A percentile compares a stretch with the other conserved stretches of the same genome.
These are phyloP conservation scores for Pichia scutulata DNA, from an alignment of 805 yeast genomes.

Conservation along the genomic window DNA sequence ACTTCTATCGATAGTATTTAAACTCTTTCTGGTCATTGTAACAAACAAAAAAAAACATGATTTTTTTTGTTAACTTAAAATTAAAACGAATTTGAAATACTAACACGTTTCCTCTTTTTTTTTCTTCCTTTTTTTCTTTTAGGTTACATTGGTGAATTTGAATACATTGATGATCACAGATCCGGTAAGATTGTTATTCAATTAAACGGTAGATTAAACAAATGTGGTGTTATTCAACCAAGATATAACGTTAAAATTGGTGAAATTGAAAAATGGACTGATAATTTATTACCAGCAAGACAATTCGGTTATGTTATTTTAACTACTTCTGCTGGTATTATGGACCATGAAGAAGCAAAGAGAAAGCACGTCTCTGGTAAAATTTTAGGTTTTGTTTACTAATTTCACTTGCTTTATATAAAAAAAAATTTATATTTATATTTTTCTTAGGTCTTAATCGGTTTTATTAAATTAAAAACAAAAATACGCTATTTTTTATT, in stretches of 20 bases:
- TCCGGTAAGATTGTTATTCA: constrained; percentile 96
- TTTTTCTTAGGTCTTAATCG: neutral
- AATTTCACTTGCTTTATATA: constrained; percentile 20
- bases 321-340: constrained; percentile 98
- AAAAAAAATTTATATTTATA: neutral
- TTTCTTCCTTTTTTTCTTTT: constrained; percentile 24
- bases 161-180: constrained; percentile 99
- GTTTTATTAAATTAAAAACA: neutral
- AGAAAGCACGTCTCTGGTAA: constrained; percentile 99
- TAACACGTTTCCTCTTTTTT: neutral
- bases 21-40: constrained; percentile 1
- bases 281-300: constrained; percentile 97
- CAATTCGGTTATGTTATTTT: constrained; percentile 97
- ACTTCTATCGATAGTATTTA: neutral
- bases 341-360: constrained; percentile 99
- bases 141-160: constrained; percentile 95
- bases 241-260: constrained; percentile 94
- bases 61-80: neutral
- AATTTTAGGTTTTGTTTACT: constrained; percentile 97
- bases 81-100: neutral
- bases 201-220: constrained; percentile 97
- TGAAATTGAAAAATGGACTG: constrained; percentile 98
- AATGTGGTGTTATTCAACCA: constrained; percentile 98
- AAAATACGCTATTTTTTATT: neutral
- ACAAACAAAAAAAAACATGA: too few species aligned